These are phyloP conservation scores for Colletotrichum filicis DNA, from an alignment of 2,329 filamentous ascomycete genomes.

Conservation along the genomic window DNA sequence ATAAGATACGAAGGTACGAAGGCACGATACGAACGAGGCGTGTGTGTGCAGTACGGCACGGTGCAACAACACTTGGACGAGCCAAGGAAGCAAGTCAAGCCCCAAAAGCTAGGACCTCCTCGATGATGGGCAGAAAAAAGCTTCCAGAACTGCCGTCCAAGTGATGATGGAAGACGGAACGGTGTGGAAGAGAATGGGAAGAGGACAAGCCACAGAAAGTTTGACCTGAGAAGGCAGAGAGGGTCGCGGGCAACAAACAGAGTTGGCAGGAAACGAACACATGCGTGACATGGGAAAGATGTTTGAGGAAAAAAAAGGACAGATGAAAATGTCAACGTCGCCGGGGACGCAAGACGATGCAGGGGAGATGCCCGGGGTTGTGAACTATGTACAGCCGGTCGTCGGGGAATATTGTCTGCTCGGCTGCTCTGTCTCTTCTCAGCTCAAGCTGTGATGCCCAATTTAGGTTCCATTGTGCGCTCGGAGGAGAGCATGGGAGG, in stretches of 20 bases:
- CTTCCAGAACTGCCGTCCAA: slow-evolving; percentile 19
- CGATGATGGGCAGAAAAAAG: slow-evolving; percentile 22
- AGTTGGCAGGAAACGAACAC: not conserved
- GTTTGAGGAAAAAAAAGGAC: not conserved
- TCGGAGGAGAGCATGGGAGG: not conserved
- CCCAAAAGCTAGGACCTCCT: not conserved
- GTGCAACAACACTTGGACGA: not conserved
- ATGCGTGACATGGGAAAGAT: not conserved
- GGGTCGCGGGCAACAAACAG: not conserved
- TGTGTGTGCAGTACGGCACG: not conserved
- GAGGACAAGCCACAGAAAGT: not conserved
- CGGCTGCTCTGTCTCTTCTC: not conserved
- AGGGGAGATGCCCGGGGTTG: not conserved
- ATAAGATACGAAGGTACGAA: too few relatives aligned
- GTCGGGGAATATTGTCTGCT: not conserved
- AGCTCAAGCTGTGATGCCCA: not conserved
- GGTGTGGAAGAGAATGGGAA: not conserved
- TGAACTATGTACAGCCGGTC: too few relatives aligned
- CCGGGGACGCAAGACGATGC: slow-evolving; percentile 13
- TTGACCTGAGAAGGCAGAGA: not conserved
- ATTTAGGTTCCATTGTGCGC: not conserved
- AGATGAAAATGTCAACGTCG: slow-evolving; percentile 17
- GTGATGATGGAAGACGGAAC: not conserved
- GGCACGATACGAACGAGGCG: not conserved
- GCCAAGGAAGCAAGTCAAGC: not conserved